phyloP scores from a whole-genome alignment of 164 flowering plant genomes.

The Nymphaea colorata region DNA sequence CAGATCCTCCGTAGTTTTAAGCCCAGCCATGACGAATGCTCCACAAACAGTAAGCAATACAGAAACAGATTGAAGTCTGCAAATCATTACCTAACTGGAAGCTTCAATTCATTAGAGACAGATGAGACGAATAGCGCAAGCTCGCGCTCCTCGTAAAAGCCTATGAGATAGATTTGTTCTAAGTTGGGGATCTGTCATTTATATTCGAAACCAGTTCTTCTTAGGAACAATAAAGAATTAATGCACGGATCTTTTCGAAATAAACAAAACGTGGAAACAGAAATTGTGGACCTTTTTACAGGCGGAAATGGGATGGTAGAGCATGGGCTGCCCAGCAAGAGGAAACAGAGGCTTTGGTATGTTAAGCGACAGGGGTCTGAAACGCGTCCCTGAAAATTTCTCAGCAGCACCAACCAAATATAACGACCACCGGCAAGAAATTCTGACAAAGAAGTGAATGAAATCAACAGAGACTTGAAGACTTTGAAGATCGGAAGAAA shows the following conservation, averaged over 20 bases:
- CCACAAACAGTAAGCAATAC: too few species aligned
- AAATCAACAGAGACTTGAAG: too few species aligned
- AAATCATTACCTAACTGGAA: constrained; percentile 64
- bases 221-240: too few species aligned
- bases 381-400: constrained; percentile 60
- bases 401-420: not conserved
- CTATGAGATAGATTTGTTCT: constrained; percentile 79
- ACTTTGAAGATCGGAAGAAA: not conserved
- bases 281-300: constrained; percentile 61
- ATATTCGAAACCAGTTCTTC: too few species aligned
- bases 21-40: not conserved
- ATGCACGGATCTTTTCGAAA: too few species aligned
- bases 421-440: not conserved
- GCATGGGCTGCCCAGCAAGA: constrained; percentile 93
- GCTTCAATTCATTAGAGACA: constrained; percentile 82
- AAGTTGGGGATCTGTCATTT: constrained; percentile 69
- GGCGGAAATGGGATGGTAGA: constrained; percentile 93
- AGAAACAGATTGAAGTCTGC: too few species aligned
- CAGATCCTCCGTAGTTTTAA: not conserved
- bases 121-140: constrained; percentile 88
- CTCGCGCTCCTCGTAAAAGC: constrained; percentile 96
- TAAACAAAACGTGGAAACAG: not conserved
- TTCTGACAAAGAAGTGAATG: not conserved
- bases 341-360: constrained; percentile 93
- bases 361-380: constrained; percentile 79